A percentile compares a stretch with the other conserved stretches of the same genome.
These are phyloP conservation scores for Penicillium sp. DNA, from an alignment of 2,329 filamentous ascomycete genomes.

Conservation along the genomic window DNA sequence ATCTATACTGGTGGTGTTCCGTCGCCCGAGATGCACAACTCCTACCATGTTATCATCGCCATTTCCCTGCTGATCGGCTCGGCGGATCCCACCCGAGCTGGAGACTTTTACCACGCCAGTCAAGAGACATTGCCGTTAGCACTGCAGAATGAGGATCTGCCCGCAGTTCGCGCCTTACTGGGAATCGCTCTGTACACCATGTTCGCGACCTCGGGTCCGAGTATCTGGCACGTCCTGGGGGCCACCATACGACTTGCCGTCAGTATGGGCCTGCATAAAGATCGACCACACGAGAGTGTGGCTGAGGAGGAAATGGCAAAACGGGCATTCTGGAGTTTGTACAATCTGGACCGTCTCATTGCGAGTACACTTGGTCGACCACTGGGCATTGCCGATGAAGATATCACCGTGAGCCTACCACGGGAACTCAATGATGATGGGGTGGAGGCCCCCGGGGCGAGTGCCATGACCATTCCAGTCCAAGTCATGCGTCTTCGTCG, in stretches of 20 bases:
- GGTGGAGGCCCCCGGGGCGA: constrained; percentile 39
- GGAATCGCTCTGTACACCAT: constrained; percentile 43
- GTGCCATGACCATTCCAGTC: constrained; percentile 44
- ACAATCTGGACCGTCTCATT: constrained; percentile 49
- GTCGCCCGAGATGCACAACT: constrained; percentile 37
- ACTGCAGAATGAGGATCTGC: constrained; percentile 44
- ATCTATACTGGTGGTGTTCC: constrained; percentile 41
- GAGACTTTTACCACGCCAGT: constrained; percentile 41
- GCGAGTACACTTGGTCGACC: constrained; percentile 46
- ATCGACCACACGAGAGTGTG: constrained; percentile 30
- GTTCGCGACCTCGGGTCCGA: constrained; percentile 43
- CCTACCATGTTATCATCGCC: constrained; percentile 44
- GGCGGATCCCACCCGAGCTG: constrained; percentile 33
- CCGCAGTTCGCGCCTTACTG: constrained; percentile 40
- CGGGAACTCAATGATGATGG: constrained; percentile 47
- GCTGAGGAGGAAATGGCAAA: constrained; percentile 46
- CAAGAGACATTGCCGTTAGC: constrained; percentile 39
- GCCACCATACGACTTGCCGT: constrained; percentile 42
- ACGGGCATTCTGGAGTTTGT: constrained; percentile 50
- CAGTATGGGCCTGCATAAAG: constrained; percentile 44
- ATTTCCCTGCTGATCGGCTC: constrained; percentile 41
- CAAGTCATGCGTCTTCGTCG: constrained; percentile 42
- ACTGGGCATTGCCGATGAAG: constrained; percentile 47
- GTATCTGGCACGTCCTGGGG: constrained; percentile 46
- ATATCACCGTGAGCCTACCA: constrained; percentile 44